Base-by-base conservation (phyloP, 2,329 filamentous ascomycete genomes). In the Fusarium albidum region DNA sequence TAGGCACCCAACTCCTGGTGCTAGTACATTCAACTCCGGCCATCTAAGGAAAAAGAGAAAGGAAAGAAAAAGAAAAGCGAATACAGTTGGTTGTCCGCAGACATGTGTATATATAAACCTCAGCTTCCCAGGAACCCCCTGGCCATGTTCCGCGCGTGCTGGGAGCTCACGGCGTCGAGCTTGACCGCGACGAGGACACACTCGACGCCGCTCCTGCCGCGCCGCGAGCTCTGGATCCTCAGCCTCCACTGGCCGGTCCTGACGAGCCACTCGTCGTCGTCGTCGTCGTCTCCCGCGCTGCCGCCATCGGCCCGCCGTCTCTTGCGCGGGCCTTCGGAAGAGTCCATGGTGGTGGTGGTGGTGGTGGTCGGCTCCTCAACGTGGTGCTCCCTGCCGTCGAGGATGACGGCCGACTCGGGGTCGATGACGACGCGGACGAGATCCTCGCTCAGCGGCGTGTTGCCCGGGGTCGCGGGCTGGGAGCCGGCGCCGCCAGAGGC, bases 141-240 rank as follows among this genome's bases (percentile, higher is more conserved):
- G 43, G 78, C 72, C 42, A 74, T 74, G 74, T 96, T 96, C 58
- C 90, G 82, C 10, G 80, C 80, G 56, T 79, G 77, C 72, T 94
- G 85, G 8, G 79, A 81, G 46, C 81, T 88, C 63, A 86, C 82
- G 0, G 87, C 89, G 62, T 96, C 89, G 21, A 96, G 69, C 71
- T 90, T 92, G 28, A 93, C 89, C 1, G 86, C 90, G 13, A 89
- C 80, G 42, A 96, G 79, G 17, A 91, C 80, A 52, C 91, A 88
- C 73, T 94, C 89, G 49, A 88, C 79, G 3, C 78, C 77, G 31
- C 76, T 77, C 66, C 80, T 84, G 41, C 80, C 79, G 42, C 73
- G 77, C 51, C 65, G 73, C 3, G 73, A 69, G 12, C 72, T 72
- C 67, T 89, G 86, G 25, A 96, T 84, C 34, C 83, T 80, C 61